Evolutionary conservation across 202 grass and related monocot species (phyloP).

Genomic region (Carex arenaria): DNA sequence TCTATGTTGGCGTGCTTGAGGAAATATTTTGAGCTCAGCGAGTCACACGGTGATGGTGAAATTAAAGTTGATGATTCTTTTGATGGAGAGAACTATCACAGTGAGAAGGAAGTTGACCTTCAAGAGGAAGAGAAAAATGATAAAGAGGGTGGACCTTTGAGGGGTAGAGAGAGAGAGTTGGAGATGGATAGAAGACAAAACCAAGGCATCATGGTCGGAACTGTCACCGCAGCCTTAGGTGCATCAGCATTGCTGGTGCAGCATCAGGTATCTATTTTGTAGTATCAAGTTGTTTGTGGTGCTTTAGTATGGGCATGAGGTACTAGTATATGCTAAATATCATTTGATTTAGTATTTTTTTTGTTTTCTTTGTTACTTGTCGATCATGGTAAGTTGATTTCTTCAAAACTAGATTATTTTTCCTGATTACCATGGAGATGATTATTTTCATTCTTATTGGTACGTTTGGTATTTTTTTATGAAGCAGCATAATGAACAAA

Average conservation of each 20-base stretch:
- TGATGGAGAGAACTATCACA: slow-evolving; percentile 15
- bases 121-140: slow-evolving; percentile 9
- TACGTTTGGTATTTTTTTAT: slow-evolving; percentile 12
- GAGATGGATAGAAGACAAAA: slow-evolving; percentile 29
- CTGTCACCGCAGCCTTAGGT: slow-evolving; percentile 84
- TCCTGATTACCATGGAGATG: not conserved
- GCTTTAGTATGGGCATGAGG: not conserved
- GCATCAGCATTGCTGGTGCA: slow-evolving; percentile 73
- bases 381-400: not conserved
- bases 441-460: slow-evolving; percentile 15
- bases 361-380: slow-evolving; percentile 11
- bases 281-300: not conserved
- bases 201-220: slow-evolving; percentile 74
- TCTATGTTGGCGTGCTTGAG: slow-evolving; percentile 67
- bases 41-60: slow-evolving; percentile 42
- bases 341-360: not conserved
- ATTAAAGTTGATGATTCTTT: slow-evolving; percentile 17
- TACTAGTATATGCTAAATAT: slow-evolving; percentile 17
- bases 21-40: slow-evolving; percentile 57
- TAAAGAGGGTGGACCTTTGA: not conserved
- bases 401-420: not conserved
- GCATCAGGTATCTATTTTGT: slow-evolving; percentile 53
- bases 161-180: slow-evolving; percentile 24
- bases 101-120: slow-evolving; percentile 15
- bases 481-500: slow-evolving; percentile 44